Conservation (phyloP, 2,329 filamentous ascomycete species). For the Fusarium sp. region DNA sequence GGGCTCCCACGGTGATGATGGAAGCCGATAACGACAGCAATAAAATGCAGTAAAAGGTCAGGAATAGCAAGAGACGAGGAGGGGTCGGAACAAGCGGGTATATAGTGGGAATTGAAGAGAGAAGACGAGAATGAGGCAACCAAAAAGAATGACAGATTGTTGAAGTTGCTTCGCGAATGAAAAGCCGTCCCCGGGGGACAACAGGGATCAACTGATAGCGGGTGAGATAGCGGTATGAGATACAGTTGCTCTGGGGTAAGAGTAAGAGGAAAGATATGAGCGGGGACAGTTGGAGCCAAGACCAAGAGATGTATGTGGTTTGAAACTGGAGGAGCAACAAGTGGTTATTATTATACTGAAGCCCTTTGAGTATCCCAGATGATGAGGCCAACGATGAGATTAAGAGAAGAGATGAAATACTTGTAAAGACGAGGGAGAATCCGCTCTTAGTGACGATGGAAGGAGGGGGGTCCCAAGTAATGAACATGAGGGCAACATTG, state of each 20-base stretch:
- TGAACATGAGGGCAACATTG: constrained; percentile 2
- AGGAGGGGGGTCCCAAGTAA: constrained; percentile 28
- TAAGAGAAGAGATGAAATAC: constrained; percentile 11
- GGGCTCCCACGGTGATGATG: constrained; percentile 8
- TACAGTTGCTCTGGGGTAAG: constrained; percentile 46
- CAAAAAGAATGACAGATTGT: constrained; percentile 35
- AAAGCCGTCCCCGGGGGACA: constrained; percentile 23
- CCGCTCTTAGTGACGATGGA: constrained; percentile 17
- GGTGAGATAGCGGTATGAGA: constrained; percentile 48
- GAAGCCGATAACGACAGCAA: constrained; percentile 16
- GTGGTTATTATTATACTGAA: constrained; percentile 7
- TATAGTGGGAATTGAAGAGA: not conserved
- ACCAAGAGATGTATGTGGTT: not conserved
- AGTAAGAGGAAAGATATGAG: constrained; percentile 45
- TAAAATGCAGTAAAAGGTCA: constrained; percentile 5
- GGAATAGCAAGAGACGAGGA: constrained; percentile 4
- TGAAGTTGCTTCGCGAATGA: constrained; percentile 38
- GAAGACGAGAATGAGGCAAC: constrained; percentile 19
- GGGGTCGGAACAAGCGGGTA: constrained; percentile 16
- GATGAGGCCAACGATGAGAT: not conserved
- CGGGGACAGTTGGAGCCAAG: constrained; percentile 34
- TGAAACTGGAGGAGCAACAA: not conserved
- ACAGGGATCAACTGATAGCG: constrained; percentile 45
- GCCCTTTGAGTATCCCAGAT: not conserved
- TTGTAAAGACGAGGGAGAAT: constrained; percentile 22